Conservation (phyloP, 306 rosid species). For the Citrullus colocynthis region DNA sequence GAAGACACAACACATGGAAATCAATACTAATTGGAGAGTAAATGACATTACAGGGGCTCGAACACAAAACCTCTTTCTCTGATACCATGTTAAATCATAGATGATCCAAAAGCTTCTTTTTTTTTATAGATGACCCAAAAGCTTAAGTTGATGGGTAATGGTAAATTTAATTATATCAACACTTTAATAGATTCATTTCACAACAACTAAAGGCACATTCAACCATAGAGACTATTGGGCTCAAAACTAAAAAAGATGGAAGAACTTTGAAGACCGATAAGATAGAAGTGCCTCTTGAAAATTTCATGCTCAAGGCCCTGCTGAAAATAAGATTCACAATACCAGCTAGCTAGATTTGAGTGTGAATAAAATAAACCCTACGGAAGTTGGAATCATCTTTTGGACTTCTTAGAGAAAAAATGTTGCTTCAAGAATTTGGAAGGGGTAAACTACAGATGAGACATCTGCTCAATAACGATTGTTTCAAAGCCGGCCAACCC, state of each 20-base stretch:
- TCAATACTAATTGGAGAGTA: no score
- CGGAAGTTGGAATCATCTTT: background rate
- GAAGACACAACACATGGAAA: no score
- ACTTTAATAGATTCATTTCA: background rate
- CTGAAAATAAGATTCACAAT: background rate
- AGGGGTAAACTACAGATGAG: background rate
- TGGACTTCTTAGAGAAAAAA: background rate
- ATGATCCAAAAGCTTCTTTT: no score
- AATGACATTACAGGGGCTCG: no score
- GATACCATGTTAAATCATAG: no score
- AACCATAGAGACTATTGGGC: background rate
- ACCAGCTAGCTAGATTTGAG: background rate
- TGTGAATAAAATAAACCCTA: background rate
- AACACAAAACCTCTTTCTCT: no score
- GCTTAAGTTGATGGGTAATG: no score
- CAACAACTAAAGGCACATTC: background rate
- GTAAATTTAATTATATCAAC: no score
- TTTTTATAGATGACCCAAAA: no score
- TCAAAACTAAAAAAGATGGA: background rate
- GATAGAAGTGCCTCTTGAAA: background rate
- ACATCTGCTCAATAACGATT: background rate
- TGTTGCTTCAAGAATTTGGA: background rate
- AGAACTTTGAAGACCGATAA: background rate
- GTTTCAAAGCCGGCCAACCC: background rate
- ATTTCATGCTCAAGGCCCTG: background rate